Evolutionary conservation across 2,329 filamentous ascomycete genomes (phyloP), one percentile per base, ranked within the genome.

Genomic region (Calonectria crousiana): DNA sequence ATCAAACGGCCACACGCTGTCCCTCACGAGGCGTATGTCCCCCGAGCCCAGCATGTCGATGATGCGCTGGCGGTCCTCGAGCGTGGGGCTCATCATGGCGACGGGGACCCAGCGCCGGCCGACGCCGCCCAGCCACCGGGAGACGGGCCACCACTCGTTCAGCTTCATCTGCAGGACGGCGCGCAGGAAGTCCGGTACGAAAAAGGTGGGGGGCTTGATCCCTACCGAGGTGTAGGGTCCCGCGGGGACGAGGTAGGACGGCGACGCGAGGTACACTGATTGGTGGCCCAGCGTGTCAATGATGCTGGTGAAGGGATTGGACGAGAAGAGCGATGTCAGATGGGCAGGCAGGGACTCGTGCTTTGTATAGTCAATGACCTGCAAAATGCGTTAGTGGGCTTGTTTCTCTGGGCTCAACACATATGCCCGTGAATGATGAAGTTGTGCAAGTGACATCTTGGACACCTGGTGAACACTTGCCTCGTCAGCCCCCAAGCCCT

Each of bases 241-340:
- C 1, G 78, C 74, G 0, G 82, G 78, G 49, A 83, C 81, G 41
- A 90, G 83, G 73, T 87, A 90, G 5, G 69, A 47, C 1, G 84
- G 77, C 10, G 83, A 86, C 26, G 85, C 73, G 11, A 77, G 71
- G 77, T 87, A 90, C 26, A 91, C 81, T 2, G 86, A 79, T 58
- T 89, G 87, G 28, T 84, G 84, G 16, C 89, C 89, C 6, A 88
- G 84, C 56, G 86, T 87, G 76, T 91, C 89, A 56, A 90, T 84
- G 67, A 90, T 85, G 53, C 86, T 78, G 77, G 90, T 84, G 56
- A 87, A 85, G 0, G 82, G 74, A n/a, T 75, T 38, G 28, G 75
- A 44, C 4, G 75, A 79, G 77, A 83, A 88, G 56, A 77, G 66
- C 10, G 78, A 68, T 0, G 80, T 78, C 11, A 89, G 80, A 38